Conservation (phyloP, 345 rosid genomes). For the Brassica nigra region DNA sequence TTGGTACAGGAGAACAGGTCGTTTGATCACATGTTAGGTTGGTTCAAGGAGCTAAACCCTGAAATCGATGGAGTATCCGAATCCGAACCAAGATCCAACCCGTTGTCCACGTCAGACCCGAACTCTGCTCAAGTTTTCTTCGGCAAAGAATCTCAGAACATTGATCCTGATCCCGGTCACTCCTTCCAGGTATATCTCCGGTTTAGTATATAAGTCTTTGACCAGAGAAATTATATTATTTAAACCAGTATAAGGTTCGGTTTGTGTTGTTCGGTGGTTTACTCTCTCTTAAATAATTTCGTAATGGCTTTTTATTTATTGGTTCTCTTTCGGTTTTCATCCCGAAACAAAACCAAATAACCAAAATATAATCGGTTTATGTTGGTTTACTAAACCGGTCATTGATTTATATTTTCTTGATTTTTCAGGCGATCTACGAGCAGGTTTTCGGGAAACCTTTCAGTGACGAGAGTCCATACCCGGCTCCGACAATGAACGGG, state of each 20-base stretch:
- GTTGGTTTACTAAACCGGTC: constrained; percentile 21
- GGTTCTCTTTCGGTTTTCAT: not conserved
- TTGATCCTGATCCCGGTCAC: constrained; percentile 76
- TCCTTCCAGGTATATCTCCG: constrained; percentile 52
- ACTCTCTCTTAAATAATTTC: not conserved
- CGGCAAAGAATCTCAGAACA: constrained; percentile 53
- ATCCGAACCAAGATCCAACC: constrained; percentile 73
- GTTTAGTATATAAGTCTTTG: not conserved
- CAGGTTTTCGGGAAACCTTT: constrained; percentile 64
- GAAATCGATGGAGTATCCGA: constrained; percentile 69
- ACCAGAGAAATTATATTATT: not conserved
- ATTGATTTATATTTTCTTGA: not conserved
- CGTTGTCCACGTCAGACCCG: constrained; percentile 58
- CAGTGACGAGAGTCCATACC: constrained; percentile 30
- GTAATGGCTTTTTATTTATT: not conserved
- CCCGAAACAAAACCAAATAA: not conserved
- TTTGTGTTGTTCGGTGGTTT: not conserved
- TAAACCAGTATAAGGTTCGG: not conserved
- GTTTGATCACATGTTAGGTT: constrained; percentile 90
- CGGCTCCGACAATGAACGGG: constrained; percentile 56
- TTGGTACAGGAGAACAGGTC: constrained; percentile 88
- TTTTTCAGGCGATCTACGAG: constrained; percentile 58
- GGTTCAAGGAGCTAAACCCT: constrained; percentile 69
- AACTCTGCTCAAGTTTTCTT: constrained; percentile 51
- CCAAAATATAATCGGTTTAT: not conserved